Base-by-base conservation (phyloP, 352 stramenopile species). In the Phytophthora ohioensis region DNA sequence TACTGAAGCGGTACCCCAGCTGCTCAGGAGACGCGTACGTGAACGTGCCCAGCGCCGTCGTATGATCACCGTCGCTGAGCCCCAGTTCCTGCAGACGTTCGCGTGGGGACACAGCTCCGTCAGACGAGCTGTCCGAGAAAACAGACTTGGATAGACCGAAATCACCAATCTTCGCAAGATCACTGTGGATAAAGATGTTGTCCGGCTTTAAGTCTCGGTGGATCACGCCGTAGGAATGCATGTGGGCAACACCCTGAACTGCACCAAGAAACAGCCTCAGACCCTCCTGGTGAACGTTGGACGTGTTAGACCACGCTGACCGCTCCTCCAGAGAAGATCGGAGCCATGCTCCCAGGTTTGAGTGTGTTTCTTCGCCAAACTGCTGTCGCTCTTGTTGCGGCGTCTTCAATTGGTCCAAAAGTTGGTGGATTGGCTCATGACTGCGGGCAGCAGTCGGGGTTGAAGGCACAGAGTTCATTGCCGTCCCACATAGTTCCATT, bases 1-100 rank as follows among this genome's bases (percentile, higher is more conserved):
- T 74, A 30, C 52, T 84, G 57, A 87, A 89, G 56, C 80, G 76
- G 48, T 90, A 83, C 3, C 87, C 87, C 6, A 95, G 77, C 66
- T 95, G 88, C 62, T 95, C 88, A n/a, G 88, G 88, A n/a, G 88
- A 95, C 32, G 88, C 88, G 59, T 95, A 95, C 32, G 87, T 91
- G 53, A 94, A 93, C 15, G 88, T 95, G 27, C 88, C 88, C 11
- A 95, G 74, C 3, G 84, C 86, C 7, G 88, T 95, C 21, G 88
- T 95, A 63, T 95, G 88, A 52, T 91, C 79, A 10, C 80, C 80
- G 5, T 79, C 72, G 53, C 65, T 75, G 5, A 78, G 52, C 13
- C 60, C 66, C n/a, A 67, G 32, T n/a, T 77, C 53, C 17, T 56
- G 57, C 17, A 75, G 43, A 49, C 54, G 52, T n/a, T 78, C 67